These are phyloP conservation scores for Paraglomus brasilianum DNA, from an alignment of 192 early-diverging fungal species.

Conservation along the genomic window DNA sequence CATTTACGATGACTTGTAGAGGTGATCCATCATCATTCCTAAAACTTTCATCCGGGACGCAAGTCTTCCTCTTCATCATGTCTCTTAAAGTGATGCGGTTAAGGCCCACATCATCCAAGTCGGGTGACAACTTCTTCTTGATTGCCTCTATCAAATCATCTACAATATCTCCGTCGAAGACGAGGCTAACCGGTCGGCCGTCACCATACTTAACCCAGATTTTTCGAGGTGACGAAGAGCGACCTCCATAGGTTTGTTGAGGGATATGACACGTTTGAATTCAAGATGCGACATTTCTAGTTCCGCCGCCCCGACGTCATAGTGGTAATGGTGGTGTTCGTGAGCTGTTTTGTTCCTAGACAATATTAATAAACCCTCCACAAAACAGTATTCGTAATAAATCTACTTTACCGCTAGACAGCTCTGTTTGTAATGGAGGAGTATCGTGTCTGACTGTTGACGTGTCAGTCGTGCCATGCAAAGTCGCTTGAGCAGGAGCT, in stretches of 20 bases:
- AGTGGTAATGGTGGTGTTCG: no score
- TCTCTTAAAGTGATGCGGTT: slow-evolving; percentile 2
- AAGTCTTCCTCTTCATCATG: neutral
- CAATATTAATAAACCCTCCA: slow-evolving; percentile 5
- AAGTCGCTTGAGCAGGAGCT: no score
- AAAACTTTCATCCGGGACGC: slow-evolving; percentile 1
- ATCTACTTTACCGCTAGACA: slow-evolving; percentile 25
- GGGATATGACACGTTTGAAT: no score
- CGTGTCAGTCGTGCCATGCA: no score
- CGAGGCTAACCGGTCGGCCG: neutral
- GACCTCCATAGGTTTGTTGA: no score
- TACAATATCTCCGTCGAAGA: slow-evolving; percentile 9
- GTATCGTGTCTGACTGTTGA: no score
- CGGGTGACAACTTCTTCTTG: slow-evolving; percentile 7
- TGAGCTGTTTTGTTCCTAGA: slow-evolving; percentile 4
- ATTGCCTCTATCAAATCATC: slow-evolving; percentile 8
- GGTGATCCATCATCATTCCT: neutral
- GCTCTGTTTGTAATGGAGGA: slow-evolving; percentile 10
- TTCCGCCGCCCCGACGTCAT: no score
- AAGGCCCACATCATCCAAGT: neutral
- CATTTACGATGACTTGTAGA: slow-evolving; percentile 9
- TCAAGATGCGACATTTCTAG: no score
- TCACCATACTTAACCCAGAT: slow-evolving; percentile 24
- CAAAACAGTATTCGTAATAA: slow-evolving; percentile 13
- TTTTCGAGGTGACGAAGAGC: neutral